Evolutionary conservation across 768 basidiomycete genomes (phyloP), one percentile per base, ranked within the genome.

Genomic region (Omphalotus guepiniiformis): DNA sequence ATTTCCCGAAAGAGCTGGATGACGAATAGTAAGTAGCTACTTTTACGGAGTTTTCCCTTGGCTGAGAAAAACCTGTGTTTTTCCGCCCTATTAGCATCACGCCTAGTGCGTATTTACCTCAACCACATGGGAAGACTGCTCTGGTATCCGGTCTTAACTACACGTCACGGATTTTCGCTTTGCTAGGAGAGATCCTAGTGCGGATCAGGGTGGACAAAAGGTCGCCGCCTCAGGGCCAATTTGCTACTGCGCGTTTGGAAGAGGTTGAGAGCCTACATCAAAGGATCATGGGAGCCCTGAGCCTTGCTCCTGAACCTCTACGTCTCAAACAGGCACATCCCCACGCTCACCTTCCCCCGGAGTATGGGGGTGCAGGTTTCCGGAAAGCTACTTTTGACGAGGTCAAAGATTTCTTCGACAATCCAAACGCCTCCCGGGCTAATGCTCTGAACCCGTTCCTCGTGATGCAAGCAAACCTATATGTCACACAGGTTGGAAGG

Each of bases 381-480:
- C 73, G 83, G 26, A 85, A 89, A 64, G 83, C 83, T 7, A 91
- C 93, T 2, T 89, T 91, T 53, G 84, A 83, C 2, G 88, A 93
- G 65, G 85, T 95, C 53, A 88, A 87, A 60, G 86, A 91, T 62
- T 90, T 93, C 61, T 95, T 94, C 61, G 85, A 92, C 54, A 89
- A 94, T 57, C 92, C 93, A 11, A 87, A 91, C 52, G 89, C 89
- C 6, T 88, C 82, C 7, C 78, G 87, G 18, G 88, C 82, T 47
- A 88, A 88, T 58, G 91, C 92, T 0, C 75, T 89, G 44, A 93
- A 95, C 61, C 85, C 88, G 16, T 94, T 86, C 74, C 73, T 93
- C 26, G 91, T 95, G 26, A 88, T 92, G 79, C 92, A 93, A 64
- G 88, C 87, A 28, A 95, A 95, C 59, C 71, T 95, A 34, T 94